Evolutionary conservation across 495 filamentous ascomycete genomes (phyloP), one percentile per base, ranked within the genome.

Genomic region (Sporormia fimetaria): DNA sequence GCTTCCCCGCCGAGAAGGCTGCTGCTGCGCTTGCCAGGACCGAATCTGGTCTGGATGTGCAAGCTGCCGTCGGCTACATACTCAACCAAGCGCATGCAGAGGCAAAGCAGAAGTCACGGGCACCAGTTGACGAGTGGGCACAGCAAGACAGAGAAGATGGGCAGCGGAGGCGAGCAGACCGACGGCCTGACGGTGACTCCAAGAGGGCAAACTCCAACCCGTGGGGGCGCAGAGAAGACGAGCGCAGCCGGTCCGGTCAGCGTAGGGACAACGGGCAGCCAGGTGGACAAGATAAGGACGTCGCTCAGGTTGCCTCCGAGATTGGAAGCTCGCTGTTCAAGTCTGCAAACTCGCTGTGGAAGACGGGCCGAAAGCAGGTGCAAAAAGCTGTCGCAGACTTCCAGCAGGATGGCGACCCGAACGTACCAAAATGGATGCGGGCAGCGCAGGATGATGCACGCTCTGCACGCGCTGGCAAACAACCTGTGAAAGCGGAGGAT

Each of bases 361-460:
- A 94, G 58, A 80, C 78, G 4, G 79, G 87, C 2, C 85, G 83
- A 50, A 96, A 93, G 61, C 88, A 82, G 56, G 76, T 96, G n/a
- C 87, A 93, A 54, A 86, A 86, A 57, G 90, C 85, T 10, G 83
- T 98, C 10, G 75, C 83, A 11, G 90, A 98, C 14, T 80, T 95
- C 47, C 87, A 94, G 50, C 59, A 69, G 1, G 79, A 82, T n/a
- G 69, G 75, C 20, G 90, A 94, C 57, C 67, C 83, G 1, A 84
- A 58, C 54, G 83, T 94, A 55, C 90, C 90, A 1, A 88, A 83
- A 51, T 98, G 90, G 90, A 93, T 98, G 88, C 73, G 76, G 51
- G 81, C 84, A 37, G 66, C 71, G 16, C 66, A 68, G 16, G 33
- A 16, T 28, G 29, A 42, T 35, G 47, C 44, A 37, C 12, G 16